phyloP scores from a whole-genome alignment of 2,329 filamentous ascomycete species.

The Teratosphaeria viscida region DNA sequence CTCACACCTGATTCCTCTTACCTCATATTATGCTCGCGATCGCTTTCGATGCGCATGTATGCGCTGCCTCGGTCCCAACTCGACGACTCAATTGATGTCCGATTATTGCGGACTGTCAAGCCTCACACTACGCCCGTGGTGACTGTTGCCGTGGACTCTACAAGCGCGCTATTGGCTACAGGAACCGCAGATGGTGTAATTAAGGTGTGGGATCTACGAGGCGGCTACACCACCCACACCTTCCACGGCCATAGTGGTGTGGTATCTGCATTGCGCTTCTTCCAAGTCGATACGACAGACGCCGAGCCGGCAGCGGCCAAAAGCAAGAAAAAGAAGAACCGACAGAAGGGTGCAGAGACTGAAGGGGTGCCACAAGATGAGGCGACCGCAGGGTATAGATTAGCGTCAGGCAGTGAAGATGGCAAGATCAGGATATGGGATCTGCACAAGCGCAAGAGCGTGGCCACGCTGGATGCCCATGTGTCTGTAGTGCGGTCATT shows the following conservation, averaged over 20 bases:
- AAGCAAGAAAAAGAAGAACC: constrained; percentile 37
- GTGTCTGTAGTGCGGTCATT: constrained; percentile 87
- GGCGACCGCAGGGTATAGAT: constrained; percentile 54
- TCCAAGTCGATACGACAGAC: constrained; percentile 43
- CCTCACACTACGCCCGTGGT: constrained; percentile 86
- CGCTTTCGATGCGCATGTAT: constrained; percentile 92
- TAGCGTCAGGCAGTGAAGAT: constrained; percentile 88
- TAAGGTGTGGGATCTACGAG: constrained; percentile 91
- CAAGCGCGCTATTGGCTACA: constrained; percentile 81
- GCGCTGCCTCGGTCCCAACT: constrained; percentile 51
- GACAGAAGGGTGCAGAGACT: constrained; percentile 36
- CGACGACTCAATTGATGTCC: constrained; percentile 50
- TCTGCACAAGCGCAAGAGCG: constrained; percentile 67
- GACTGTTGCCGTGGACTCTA: constrained; percentile 72
- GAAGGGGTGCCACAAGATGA: constrained; percentile 40
- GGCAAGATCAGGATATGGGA: constrained; percentile 90
- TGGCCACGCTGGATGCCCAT: constrained; percentile 77
- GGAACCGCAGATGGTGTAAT: constrained; percentile 87
- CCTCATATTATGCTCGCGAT: constrained; percentile 83
- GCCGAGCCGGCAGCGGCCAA: constrained; percentile 16
- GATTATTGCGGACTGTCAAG: constrained; percentile 70
- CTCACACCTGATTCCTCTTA: constrained; percentile 84
- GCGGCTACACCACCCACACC: constrained; percentile 86
- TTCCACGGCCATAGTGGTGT: constrained; percentile 89
- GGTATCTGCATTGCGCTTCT: constrained; percentile 84